These are phyloP conservation scores for Aspergillus alliaceus DNA, from an alignment of 2,329 filamentous ascomycete species.

Conservation along the genomic window DNA sequence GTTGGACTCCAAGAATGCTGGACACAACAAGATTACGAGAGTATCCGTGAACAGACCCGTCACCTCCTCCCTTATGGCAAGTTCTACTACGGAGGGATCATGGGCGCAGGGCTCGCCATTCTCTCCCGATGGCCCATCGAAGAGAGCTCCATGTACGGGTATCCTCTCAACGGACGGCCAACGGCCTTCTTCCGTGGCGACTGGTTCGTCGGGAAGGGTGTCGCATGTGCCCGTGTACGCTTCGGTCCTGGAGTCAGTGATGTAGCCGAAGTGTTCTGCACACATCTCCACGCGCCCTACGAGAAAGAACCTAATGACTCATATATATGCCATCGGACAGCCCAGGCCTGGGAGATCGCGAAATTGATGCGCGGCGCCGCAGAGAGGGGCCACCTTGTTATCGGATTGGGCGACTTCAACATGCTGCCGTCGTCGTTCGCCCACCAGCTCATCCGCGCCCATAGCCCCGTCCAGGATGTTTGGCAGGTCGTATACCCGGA, in stretches of 20 bases:
- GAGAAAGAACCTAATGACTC: conserved; percentile 76
- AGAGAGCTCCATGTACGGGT: conserved; percentile 80
- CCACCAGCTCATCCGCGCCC: conserved; percentile 76
- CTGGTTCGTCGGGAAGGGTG: conserved; percentile 94
- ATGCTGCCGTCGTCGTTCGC: conserved; percentile 86
- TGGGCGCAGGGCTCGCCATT: conserved; percentile 86
- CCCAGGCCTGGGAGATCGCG: conserved; percentile 92
- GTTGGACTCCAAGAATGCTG: conserved; percentile 96
- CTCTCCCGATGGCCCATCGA: conserved; percentile 90
- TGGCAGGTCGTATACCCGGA: conserved; percentile 85
- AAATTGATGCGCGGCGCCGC: conserved; percentile 82
- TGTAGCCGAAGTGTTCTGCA: conserved; percentile 86
- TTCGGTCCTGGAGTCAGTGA: conserved; percentile 66
- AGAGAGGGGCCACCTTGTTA: conserved; percentile 76
- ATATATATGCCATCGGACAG: conserved; percentile 85
- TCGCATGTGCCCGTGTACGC: conserved; percentile 78
- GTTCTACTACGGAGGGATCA: conserved; percentile 87
- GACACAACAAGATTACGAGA: conserved; percentile 79
- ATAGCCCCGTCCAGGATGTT: conserved; percentile 74
- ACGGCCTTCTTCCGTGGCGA: conserved; percentile 93
- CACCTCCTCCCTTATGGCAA: conserved; percentile 83
- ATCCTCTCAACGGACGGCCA: conserved; percentile 89
- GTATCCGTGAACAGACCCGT: conserved; percentile 71
- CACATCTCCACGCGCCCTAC: conserved; percentile 88
- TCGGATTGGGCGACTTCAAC: conserved; percentile 93